Base-by-base conservation (phyloP, 345 rosid species). In the Kandelia obovata region DNA sequence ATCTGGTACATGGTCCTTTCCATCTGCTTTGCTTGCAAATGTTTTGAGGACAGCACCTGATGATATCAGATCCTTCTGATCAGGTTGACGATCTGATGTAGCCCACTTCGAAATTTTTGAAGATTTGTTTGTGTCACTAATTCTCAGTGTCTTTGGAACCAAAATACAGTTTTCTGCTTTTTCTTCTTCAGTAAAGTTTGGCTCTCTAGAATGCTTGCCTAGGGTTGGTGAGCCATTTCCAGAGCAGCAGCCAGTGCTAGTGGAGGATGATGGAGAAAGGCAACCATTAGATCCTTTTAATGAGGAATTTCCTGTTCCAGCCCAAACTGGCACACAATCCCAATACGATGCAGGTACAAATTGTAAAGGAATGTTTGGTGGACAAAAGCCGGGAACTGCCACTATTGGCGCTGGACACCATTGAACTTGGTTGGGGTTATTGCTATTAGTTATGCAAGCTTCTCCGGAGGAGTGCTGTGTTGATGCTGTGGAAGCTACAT, bases 21-120 rank as follows among this genome's bases (percentile, higher is more conserved):
- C 77, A 34, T 71, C 79, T 15, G 64, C 71, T 79, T 77, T 75
- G 49, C 75, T 56, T 53, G 73, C 74, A n/a, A 73, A 73, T 62
- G 77, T 68, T 64, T 68, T 85, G 69, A 83, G 80, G 47, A 76
- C 59, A 13, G 75, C 57, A 52, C 71, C 76, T 53, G 68, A 66
- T 59, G 76, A 19, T 66, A 51, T 19, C 70, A 72, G 71, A 77
- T 67, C 75, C 65, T 79, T 84, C 73, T 74, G 71, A 28, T 86
- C 96, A 31, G 84, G 83, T 75, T 81, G 81, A 59, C 84, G 83
- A 67, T 92, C 94, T 0, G 91, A 75, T 17, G 96, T 81, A 58
- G 82, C 83, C 97, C 93, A 85, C 77, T 85, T 86, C 7, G 93
- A 89, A 79, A 92, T 89, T 80, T 83, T 93, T 31, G 94, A 88